phyloP scores from a whole-genome alignment of 2,329 filamentous ascomycete species.

The Fusarium sp. region DNA sequence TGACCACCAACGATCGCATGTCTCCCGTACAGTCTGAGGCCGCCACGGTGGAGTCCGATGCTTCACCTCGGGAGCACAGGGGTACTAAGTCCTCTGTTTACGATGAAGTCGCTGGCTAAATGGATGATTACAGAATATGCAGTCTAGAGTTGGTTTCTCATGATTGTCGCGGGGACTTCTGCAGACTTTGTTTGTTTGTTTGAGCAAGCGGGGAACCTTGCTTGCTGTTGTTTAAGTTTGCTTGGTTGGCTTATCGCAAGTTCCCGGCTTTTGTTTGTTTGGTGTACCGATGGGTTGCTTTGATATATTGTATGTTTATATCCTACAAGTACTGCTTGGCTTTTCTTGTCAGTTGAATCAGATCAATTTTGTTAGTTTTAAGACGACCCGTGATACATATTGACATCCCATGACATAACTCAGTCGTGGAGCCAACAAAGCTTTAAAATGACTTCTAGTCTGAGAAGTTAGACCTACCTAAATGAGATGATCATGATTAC shows the following conservation, averaged over 20 bases:
- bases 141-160: neutral
- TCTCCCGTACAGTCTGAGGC: conserved; percentile 31
- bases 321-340: conserved; percentile 17
- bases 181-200: conserved; percentile 7
- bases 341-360: conserved; percentile 25
- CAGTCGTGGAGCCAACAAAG: neutral
- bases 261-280: conserved; percentile 9
- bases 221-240: conserved; percentile 10
- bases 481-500: neutral
- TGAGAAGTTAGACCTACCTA: neutral
- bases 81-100: conserved; percentile 33
- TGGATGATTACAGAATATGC: neutral
- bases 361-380: conserved; percentile 2
- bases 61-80: conserved; percentile 11
- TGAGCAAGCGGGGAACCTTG: conserved; percentile 1
- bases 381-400: neutral
- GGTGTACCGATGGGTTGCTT: conserved; percentile 12
- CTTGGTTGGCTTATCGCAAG: neutral
- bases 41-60: conserved; percentile 21
- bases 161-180: neutral
- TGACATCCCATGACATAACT: neutral
- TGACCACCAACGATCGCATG: conserved; percentile 18
- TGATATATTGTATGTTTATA: conserved; percentile 29
- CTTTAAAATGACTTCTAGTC: neutral
- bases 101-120: conserved; percentile 34